These are phyloP conservation scores for Volvariella surrecta DNA, from an alignment of 1,284 basidiomycete species.

Conservation along the genomic window DNA sequence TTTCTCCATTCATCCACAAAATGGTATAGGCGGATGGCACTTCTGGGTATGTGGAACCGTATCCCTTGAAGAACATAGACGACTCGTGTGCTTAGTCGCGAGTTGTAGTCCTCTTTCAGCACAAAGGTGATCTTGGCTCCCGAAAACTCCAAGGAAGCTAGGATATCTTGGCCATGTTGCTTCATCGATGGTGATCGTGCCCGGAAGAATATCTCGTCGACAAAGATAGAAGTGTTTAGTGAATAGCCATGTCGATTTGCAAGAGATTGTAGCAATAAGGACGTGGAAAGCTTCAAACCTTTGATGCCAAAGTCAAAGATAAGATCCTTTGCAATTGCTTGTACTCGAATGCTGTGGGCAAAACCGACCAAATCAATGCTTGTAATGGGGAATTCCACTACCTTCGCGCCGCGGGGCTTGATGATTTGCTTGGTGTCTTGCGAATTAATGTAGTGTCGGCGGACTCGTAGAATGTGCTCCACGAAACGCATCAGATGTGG, in stretches of 20 bases:
- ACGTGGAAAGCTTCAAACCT: slow-evolving; percentile 28
- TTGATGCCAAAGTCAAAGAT: slow-evolving; percentile 37
- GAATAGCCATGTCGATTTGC: slow-evolving; percentile 25
- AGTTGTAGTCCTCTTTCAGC: slow-evolving; percentile 32
- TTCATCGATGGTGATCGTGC: slow-evolving; percentile 41
- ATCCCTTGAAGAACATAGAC: slow-evolving; percentile 36
- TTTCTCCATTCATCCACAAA: slow-evolving; percentile 75
- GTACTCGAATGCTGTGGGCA: slow-evolving; percentile 36
- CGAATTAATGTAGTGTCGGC: slow-evolving; percentile 20
- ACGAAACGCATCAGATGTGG: slow-evolving; percentile 59
- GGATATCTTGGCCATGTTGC: slow-evolving; percentile 37
- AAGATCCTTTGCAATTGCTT: slow-evolving; percentile 40
- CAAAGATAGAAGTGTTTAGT: slow-evolving; percentile 37
- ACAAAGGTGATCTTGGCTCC: slow-evolving; percentile 37
- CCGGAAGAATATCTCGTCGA: slow-evolving; percentile 42
- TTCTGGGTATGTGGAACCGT: slow-evolving; percentile 62
- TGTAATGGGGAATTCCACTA: slow-evolving; percentile 11
- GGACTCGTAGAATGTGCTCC: slow-evolving; percentile 46
- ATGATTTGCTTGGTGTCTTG: slow-evolving; percentile 5
- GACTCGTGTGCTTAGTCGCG: slow-evolving; percentile 31
- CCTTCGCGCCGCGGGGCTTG: slow-evolving; percentile 8
- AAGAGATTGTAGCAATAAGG: slow-evolving; percentile 13
- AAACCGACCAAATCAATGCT: slow-evolving; percentile 23
- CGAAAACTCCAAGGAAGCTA: slow-evolving; percentile 48
- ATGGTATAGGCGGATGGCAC: slow-evolving; percentile 66